Evolutionary conservation across 202 grass and related monocot species (phyloP).

Genomic region (Schoenoplectus tabernaemontani): DNA sequence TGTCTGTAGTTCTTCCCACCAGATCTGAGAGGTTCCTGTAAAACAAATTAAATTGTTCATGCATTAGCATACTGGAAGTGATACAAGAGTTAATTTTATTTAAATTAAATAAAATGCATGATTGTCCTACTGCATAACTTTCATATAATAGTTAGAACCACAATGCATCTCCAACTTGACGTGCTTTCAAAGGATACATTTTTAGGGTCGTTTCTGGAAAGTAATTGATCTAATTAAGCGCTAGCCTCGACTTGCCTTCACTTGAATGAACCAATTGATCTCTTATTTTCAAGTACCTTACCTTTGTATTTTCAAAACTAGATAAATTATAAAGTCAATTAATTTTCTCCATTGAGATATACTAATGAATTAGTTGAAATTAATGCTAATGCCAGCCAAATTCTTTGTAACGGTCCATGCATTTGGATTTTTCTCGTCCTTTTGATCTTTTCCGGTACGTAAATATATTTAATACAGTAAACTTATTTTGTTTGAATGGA

Average conservation of each 20-base stretch:
- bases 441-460: background rate
- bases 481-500: background rate
- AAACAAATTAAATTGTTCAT: background rate
- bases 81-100: no score
- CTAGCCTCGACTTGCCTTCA: no score
- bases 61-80: background rate
- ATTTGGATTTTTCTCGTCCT: background rate
- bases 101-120: background rate
- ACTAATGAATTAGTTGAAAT: background rate
- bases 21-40: constrained; percentile 32
- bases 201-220: no score
- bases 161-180: no score
- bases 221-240: no score
- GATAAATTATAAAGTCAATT: background rate
- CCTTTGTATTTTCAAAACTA: background rate
- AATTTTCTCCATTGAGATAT: background rate
- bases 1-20: constrained; percentile 9
- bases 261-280: background rate
- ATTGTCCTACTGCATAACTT: no score
- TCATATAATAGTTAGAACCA: no score
- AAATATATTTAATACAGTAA: no score
- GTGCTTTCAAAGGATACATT: no score
- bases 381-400: background rate
- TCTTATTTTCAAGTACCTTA: background rate
- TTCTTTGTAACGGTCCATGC: background rate